Percentiles rank a stretch among this genome's conserved stretches.
Evolutionary conservation across 192 early-diverging fungal genomes (phyloP).

Genomic region (Pilaira anomala): DNA sequence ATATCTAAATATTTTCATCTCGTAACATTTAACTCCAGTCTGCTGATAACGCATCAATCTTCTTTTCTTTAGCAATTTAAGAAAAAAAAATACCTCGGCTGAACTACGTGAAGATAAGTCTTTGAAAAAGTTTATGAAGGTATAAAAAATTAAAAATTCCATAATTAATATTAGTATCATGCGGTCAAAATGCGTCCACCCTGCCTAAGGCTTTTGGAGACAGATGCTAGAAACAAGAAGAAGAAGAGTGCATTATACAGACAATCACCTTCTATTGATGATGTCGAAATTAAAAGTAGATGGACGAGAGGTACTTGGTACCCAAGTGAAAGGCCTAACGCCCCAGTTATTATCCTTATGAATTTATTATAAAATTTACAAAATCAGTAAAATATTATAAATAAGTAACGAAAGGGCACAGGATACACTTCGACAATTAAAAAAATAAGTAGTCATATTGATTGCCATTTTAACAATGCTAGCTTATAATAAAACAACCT

Average conservation of each 20-base stretch:
- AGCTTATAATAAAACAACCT: too few species aligned
- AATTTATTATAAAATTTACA: too few species aligned
- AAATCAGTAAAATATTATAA: too few species aligned
- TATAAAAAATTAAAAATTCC: slow-evolving; percentile 6
- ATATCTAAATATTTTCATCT: too few species aligned
- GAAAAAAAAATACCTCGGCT: neutral
- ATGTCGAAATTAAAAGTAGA: neutral
- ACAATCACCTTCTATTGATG: neutral
- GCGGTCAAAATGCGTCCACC: neutral
- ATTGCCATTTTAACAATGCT: too few species aligned
- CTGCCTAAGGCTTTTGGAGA: neutral
- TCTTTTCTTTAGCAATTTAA: neutral
- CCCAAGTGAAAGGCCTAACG: too few species aligned
- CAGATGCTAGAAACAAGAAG: neutral
- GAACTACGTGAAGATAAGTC: neutral
- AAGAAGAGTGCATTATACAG: neutral
- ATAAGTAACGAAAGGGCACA: too few species aligned
- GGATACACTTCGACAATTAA: too few species aligned
- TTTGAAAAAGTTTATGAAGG: neutral
- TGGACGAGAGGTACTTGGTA: neutral
- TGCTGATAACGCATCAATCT: too few species aligned
- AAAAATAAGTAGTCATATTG: too few species aligned
- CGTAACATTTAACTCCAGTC: too few species aligned
- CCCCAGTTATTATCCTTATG: too few species aligned
- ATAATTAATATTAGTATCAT: neutral